Percentiles rank a stretch among this genome's conserved stretches.
Conservation (phyloP, 1,284 basidiomycete genomes). For the Cutaneotrichosporon daszewskae region DNA sequence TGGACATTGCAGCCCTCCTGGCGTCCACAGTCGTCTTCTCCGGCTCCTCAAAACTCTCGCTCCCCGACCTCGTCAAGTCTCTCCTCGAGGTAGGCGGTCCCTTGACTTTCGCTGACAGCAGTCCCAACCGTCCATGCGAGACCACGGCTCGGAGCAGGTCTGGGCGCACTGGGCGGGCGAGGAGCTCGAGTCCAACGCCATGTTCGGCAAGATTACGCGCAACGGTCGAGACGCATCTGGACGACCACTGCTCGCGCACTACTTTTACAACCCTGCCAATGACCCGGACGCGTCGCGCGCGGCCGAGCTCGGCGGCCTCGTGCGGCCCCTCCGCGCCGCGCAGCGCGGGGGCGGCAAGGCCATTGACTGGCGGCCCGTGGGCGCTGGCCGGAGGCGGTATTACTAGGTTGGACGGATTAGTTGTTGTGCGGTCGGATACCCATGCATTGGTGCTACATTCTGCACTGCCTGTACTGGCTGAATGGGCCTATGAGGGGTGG, state of each 20-base stretch:
- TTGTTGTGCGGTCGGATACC: background rate
- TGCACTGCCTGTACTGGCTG: background rate
- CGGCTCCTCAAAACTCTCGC: conserved; percentile 43
- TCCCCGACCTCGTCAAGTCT: conserved; percentile 45
- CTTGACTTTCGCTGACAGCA: conserved; percentile 6
- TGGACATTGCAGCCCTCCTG: conserved; percentile 44
- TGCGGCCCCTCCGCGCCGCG: conserved; percentile 43
- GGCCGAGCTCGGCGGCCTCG: conserved; percentile 43
- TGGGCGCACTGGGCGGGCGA: conserved; percentile 40
- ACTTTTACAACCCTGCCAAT: conserved; percentile 44
- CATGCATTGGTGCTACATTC: background rate
- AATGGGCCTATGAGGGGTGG: no score
- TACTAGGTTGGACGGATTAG: background rate
- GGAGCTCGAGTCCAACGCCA: conserved; percentile 36
- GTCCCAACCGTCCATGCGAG: conserved; percentile 41
- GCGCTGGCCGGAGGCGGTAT: conserved; percentile 32
- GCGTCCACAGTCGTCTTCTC: conserved; percentile 48
- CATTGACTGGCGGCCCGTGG: conserved; percentile 49
- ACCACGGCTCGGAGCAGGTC: conserved; percentile 29
- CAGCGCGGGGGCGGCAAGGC: conserved; percentile 44
- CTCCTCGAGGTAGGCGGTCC: conserved; percentile 41
- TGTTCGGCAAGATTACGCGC: conserved; percentile 47
- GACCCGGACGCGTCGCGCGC: conserved; percentile 44
- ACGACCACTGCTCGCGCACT: conserved; percentile 44
- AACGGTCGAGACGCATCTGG: conserved; percentile 48